Evolutionary conservation across 2,329 filamentous ascomycete species (phyloP), one percentile per base, ranked within the genome.

Genomic region (Zalaria obscura): DNA sequence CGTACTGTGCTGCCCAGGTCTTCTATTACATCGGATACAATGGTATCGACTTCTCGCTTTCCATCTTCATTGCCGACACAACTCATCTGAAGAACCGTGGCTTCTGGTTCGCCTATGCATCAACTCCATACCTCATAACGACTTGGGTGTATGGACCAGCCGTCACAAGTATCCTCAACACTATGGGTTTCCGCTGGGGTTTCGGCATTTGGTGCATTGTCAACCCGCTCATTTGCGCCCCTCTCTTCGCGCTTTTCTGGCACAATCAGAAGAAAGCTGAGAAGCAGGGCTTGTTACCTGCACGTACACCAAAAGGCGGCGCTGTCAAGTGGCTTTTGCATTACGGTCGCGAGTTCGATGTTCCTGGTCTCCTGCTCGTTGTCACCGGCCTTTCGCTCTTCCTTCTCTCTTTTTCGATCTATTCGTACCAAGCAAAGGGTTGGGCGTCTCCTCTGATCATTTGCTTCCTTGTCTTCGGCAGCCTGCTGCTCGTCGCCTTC

Each of bases 401-500:
- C 29, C 40, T 48, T 11, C 43, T 48, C 7, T 41, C 45, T 1
- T 45, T 47, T 36, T 40, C 28, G 6, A 36, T 48, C 11, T 44
- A 45, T 37, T 37, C 41, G 5, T 45, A 45, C 25, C 45, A 47
- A 29, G 40, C 45, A 5, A 38, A 39, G 5, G 40, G 42, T 5
- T 50, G 44, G 41, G 44, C 40, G 36, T 49, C 47, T 2, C 37
- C 40, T 5, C 27, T 45, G n/a, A 45, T 48, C 29, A 42, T 48
- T 33, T 45, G 45, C 27, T 42, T 48, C 33, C 27, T 47, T 8
- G 47, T 58, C 1, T 74, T 80, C 40, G 69, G 60, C 1, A 39
- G 73, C 3, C 76, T 50, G 25, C 45, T 53, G 35, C 50, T 55
- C 45, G 46, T 51, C 32, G 49, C 59, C 3, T 76, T 81, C 44